Evolutionary conservation across 2,329 filamentous ascomycete genomes (phyloP).

Genomic region (Trichoderma harzianum): DNA sequence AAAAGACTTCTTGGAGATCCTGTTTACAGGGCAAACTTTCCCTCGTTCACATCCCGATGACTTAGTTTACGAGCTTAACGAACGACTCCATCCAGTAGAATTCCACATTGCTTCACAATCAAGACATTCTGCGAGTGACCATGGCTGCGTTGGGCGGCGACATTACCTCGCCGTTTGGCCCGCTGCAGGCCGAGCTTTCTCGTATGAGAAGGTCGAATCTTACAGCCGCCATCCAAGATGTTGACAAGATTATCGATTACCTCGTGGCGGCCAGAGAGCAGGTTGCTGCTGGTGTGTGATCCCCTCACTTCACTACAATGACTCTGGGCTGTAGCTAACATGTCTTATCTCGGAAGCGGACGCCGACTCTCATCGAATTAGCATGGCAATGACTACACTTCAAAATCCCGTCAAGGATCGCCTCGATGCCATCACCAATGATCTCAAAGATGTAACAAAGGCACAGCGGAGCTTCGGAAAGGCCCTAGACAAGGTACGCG

Average conservation of each 20-base stretch:
- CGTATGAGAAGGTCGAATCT: constrained; percentile 67
- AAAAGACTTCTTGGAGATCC: constrained; percentile 1
- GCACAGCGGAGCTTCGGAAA: constrained; percentile 82
- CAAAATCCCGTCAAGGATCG: constrained; percentile 81
- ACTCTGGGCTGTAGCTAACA: background rate
- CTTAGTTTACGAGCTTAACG: background rate
- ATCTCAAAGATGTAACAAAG: constrained; percentile 78
- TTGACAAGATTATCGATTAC: constrained; percentile 77
- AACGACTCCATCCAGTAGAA: background rate
- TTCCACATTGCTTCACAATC: background rate
- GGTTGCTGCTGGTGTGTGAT: constrained; percentile 62
- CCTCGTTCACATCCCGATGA: background rate
- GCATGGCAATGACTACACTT: constrained; percentile 74
- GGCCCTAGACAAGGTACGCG: constrained; percentile 70
- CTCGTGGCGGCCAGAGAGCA: constrained; percentile 70
- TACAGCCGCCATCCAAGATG: constrained; percentile 68
- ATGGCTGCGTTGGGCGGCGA: constrained; percentile 37
- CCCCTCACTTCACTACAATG: background rate
- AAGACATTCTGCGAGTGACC: constrained; percentile 12
- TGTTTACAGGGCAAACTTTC: background rate
- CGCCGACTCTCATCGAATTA: constrained; percentile 54
- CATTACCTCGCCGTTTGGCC: constrained; percentile 45
- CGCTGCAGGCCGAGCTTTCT: constrained; percentile 69
- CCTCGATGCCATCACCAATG: constrained; percentile 75
- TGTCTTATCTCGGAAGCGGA: constrained; percentile 27